phyloP scores from a whole-genome alignment of 1,139 yeast species.

The Diutina mesorugosa region DNA sequence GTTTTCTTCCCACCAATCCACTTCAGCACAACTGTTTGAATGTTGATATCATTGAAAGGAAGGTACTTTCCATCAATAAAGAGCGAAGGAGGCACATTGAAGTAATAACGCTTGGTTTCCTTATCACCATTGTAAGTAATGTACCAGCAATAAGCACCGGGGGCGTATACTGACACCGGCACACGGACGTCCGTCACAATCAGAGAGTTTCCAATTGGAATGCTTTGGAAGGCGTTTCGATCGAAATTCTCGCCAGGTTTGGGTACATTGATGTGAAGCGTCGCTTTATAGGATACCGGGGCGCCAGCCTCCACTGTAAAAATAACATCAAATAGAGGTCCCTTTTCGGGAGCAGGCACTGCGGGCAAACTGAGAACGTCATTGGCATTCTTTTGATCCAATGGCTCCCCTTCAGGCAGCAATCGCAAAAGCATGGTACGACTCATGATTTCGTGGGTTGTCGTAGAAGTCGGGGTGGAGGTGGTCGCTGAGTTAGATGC shows the following conservation, averaged over 20 bases:
- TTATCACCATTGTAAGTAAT: slow-evolving; percentile 31
- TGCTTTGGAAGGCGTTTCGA: neutral
- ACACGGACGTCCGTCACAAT: neutral
- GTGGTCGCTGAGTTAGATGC: neutral
- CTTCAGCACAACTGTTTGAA: slow-evolving; percentile 81
- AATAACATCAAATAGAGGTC: neutral
- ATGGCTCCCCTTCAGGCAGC: slow-evolving; percentile 44
- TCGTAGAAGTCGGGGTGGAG: neutral
- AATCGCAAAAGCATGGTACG: slow-evolving; percentile 34
- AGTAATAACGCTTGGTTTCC: slow-evolving; percentile 48
- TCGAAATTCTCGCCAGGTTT: neutral
- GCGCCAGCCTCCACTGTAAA: neutral
- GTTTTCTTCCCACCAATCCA: slow-evolving; percentile 62
- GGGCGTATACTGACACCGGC: slow-evolving; percentile 10
- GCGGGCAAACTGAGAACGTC: slow-evolving; percentile 63
- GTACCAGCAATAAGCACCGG: slow-evolving; percentile 73
- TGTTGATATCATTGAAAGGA: slow-evolving; percentile 68
- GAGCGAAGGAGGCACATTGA: slow-evolving; percentile 74
- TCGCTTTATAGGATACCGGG: neutral
- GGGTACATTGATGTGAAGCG: neutral
- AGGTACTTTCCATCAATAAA: slow-evolving; percentile 41
- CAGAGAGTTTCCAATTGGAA: neutral
- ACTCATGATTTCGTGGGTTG: neutral
- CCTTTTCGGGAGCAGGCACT: slow-evolving; percentile 7
- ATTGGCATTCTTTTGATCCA: slow-evolving; percentile 29